Conservation (phyloP, 148 eudicot genomes). For the Silene uniflora region DNA sequence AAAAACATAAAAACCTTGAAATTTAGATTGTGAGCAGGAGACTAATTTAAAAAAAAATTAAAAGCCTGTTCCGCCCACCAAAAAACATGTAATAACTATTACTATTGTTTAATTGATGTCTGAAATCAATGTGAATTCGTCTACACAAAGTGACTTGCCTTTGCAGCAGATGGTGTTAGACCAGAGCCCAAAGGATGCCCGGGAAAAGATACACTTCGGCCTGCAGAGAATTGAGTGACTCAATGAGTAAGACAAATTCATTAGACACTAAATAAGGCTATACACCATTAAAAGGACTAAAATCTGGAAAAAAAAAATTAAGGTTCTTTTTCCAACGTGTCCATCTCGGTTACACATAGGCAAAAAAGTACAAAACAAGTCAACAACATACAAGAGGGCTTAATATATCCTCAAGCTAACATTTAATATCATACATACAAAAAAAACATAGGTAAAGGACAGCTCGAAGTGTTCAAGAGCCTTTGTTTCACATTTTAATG, state of each 20-base stretch:
- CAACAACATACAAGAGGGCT: neutral
- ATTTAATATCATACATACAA: too few relatives aligned
- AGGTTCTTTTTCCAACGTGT: neutral
- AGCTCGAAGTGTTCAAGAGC: too few relatives aligned
- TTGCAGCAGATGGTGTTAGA: conserved; percentile 77
- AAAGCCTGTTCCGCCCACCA: conserved; percentile 23
- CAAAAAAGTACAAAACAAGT: neutral
- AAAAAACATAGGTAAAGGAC: too few relatives aligned
- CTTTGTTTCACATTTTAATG: too few relatives aligned
- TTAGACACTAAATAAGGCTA: neutral
- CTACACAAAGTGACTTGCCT: conserved; percentile 64
- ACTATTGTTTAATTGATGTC: conserved; percentile 21
- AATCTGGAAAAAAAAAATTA: neutral
- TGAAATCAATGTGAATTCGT: conserved; percentile 32
- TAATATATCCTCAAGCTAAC: too few relatives aligned
- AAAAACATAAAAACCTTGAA: conserved; percentile 10
- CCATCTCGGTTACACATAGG: neutral
- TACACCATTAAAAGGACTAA: neutral
- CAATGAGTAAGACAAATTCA: conserved; percentile 13
- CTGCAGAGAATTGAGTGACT: conserved; percentile 35
- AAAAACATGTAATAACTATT: conserved; percentile 11
- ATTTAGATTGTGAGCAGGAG: conserved; percentile 15
- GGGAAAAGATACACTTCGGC: conserved; percentile 98
- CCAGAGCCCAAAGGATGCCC: conserved; percentile 98
- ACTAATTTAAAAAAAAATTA: neutral